Evolutionary conservation across 352 stramenopile species (phyloP).

Genomic region (Phytophthora meadii): DNA sequence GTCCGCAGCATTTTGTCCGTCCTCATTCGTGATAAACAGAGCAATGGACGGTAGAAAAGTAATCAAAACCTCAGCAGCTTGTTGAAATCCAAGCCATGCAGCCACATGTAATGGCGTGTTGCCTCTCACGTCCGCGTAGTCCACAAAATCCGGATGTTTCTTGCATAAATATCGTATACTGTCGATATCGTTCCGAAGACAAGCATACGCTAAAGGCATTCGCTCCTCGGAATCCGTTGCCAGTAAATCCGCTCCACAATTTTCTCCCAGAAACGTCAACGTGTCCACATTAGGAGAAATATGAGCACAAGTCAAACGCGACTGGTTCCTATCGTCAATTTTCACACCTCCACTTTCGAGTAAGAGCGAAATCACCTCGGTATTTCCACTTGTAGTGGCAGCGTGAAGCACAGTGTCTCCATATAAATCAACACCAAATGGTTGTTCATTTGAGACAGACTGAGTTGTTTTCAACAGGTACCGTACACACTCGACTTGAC

Average conservation of each 20-base stretch:
- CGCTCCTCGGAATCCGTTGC: constrained; percentile 58
- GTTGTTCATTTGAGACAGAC: constrained; percentile 1
- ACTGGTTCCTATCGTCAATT: constrained; percentile 52
- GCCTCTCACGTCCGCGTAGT: constrained; percentile 70
- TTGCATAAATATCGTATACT: constrained; percentile 63
- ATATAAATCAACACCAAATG: constrained; percentile 46
- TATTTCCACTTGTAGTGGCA: constrained; percentile 46
- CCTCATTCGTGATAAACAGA: constrained; percentile 61
- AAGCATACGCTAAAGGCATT: constrained; percentile 72
- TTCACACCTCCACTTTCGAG: constrained; percentile 48
- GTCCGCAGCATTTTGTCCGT: constrained; percentile 50
- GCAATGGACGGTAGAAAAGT: constrained; percentile 51
- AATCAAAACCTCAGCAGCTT: constrained; percentile 45
- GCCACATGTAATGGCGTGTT: constrained; percentile 75
- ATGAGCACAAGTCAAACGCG: constrained; percentile 48
- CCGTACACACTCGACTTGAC: constrained; percentile 50
- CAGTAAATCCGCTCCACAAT: constrained; percentile 58
- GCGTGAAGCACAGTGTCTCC: constrained; percentile 72
- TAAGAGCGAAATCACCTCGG: constrained; percentile 41
- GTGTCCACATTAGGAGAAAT: constrained; percentile 46
- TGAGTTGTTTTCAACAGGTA: constrained; percentile 45
- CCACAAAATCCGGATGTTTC: constrained; percentile 66
- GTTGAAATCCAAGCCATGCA: constrained; percentile 47
- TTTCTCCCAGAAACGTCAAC: constrained; percentile 48
- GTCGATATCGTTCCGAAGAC: constrained; percentile 51